Evolutionary conservation across 805 yeast species (phyloP), one percentile per base, ranked within the genome.

Genomic region (Saccharomyces eubayanus): DNA sequence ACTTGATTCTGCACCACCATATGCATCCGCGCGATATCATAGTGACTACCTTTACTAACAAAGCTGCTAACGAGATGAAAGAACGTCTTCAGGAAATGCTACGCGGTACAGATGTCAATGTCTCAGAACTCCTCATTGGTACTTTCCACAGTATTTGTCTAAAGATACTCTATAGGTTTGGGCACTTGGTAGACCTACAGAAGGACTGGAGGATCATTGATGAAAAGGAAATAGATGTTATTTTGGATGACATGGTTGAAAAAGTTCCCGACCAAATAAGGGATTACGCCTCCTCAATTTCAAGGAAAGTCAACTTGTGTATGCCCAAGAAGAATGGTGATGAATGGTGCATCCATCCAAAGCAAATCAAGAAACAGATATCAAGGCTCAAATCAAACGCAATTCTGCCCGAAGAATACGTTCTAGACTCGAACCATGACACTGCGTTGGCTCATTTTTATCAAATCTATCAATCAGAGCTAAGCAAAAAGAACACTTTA

Each of bases 41-140:
- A 1, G 94, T 91, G 21, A 89, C 97, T 5, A 91, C 98, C 0
- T 92, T 92, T 72, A 92, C 98, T 11, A 87, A 88, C 61, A 88
- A 87, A 62, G 98, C 99, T 0, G 95, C 97, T 1, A 78, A 75
- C 51, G 98, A 92, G 70, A 84, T 92, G 87, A 70, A 74, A 11
- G 85, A 81, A 31, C 74, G 98, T 46, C 69, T 92, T 20, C 50
- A 62, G 6, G 68, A 62, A 0, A 64, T 67, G 5, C 65, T 81
- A 10, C 52, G 62, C 24, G 66, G 68, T 2, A 57, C 69, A 2
- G 61, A 57, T 2, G 63, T 72, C 1, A 69, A 74, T 36, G 58
- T 74, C 2, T 65, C 73, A 1, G 74, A 75, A 48, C 67, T 92
- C 21, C 69, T 84, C 54, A 80, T 91, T 31, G 98, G 97, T 1